Base-by-base conservation (phyloP, 805 yeast species). In the Candida stauntonica region DNA sequence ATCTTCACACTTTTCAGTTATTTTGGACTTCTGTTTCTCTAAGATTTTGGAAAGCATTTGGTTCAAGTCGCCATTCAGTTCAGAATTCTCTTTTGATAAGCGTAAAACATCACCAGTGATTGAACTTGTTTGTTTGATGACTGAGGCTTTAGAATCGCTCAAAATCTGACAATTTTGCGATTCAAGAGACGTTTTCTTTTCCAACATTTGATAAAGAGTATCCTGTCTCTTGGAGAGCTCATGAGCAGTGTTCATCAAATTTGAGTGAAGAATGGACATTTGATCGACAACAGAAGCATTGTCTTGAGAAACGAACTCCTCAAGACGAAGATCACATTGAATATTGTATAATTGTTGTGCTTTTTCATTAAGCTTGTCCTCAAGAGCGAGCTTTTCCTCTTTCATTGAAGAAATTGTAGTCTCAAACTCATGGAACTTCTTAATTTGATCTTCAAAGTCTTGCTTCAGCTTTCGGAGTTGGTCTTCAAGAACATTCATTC, bases 401-500 rank as follows among this genome's bases (percentile, higher is more conserved):
- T 52, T 49, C 30, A 51, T 40, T 4, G 23, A 23, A 4, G 42
- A 39, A 5, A 56, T 32, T 1, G 44, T 36, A 11, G 31, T 17
- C 34, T 46, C 53, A 15, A 36, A 24, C 3, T 29, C 45, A 19
- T 45, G 51, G 21, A 59, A 50, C 13, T 57, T 43, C 18, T 51
- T 52, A 32, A 58, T 45, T 34, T 63, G 65, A 20, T 51, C 54
- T 20, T 71, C 76, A 41, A 60, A 61, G 31, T 67, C 66, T 6
- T 54, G 60, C 37, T 73, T 66, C 30, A 68, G 55, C 19, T 60
- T 60, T 33, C 57, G 62, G 18, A 71, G 60, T 47, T 72, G 77
- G 19, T 67, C 68, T 36, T 74, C 78, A 44, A 74, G 59, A 2
- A 70, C 68, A 28, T 66, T 68, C 8, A 74, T 60, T 40, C 67